Percentiles rank a stretch among this genome's conserved stretches.
Conservation (phyloP, 257 asterid genomes). For the Plantago elongata region DNA sequence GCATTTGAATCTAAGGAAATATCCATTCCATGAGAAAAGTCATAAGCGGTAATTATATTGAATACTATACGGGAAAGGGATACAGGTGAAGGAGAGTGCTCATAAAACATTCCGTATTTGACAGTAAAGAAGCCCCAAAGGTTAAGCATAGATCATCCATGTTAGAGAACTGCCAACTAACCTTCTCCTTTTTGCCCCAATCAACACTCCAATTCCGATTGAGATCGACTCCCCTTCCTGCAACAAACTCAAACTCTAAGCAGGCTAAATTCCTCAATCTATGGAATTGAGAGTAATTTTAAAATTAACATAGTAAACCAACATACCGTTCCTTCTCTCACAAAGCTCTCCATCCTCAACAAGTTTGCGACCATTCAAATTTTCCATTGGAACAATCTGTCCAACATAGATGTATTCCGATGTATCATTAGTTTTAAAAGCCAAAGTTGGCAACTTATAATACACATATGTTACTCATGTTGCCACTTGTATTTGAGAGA, state of each 20-base stretch:
- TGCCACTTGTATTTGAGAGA: slow-evolving; percentile 3
- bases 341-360: slow-evolving; percentile 96
- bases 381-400: slow-evolving; percentile 90
- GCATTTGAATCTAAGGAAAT: too few relatives aligned
- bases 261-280: slow-evolving; percentile 6
- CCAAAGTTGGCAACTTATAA: slow-evolving; percentile 2
- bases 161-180: slow-evolving; percentile 20
- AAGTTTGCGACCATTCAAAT: slow-evolving; percentile 85
- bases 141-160: not conserved
- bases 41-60: too few relatives aligned
- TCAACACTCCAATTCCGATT: slow-evolving; percentile 96
- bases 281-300: slow-evolving; percentile 13
- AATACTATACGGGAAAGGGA: not conserved
- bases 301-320: slow-evolving; percentile 9
- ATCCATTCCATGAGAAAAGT: too few relatives aligned
- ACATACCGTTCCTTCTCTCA: slow-evolving; percentile 90
- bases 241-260: slow-evolving; percentile 18
- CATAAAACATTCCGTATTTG: too few relatives aligned
- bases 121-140: too few relatives aligned
- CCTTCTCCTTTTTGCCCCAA: slow-evolving; percentile 99
- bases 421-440: slow-evolving; percentile 16
- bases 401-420: slow-evolving; percentile 21
- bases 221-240: slow-evolving; percentile 98
- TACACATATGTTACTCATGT: not conserved
- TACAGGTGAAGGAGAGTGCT: not conserved